Base-by-base conservation (phyloP, 305 asterid genomes). In the Fraxinus paxiana region DNA sequence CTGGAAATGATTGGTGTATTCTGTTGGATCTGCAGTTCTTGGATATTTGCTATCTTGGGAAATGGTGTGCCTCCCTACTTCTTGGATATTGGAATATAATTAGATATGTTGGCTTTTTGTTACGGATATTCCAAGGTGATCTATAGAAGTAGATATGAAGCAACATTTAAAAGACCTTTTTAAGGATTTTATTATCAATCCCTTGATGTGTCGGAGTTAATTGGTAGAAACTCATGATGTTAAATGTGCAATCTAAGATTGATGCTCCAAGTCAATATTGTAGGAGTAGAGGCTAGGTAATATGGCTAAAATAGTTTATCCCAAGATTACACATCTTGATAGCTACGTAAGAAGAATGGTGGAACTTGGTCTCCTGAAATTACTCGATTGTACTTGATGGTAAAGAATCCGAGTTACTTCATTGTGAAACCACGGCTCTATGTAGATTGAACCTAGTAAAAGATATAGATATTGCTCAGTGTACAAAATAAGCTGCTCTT, bases 141-240 rank as follows among this genome's bases (percentile, higher is more conserved):
- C 73, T 28, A 28, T 28, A 67, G 3, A 26, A 67, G 73, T 24
- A 63, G 34, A 63, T 24, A 7, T 63, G 72, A 63, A 63, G 72
- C 9, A 67, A 26, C 20, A 26, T 7, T 67, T 28, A 31, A 59
- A 59, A 6, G 31, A 20, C 70, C 15, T 18, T 59, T 8, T 6
- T 59, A 2, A 67, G 35, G 18, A 26, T 67, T 26, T 1, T 1
- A 28, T 1, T 3, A 28, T 10, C 5, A 67, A 7, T 22, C 38
- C 37, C 7, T 26, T 67, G 38, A 13, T 26, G 37, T 67, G 26
- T 4, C 4, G 15, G 73, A 71, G 73, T 71, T 26, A 79, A 28
- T 63, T 51, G 20, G n/a, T 38, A 51, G 82, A 28, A 48, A 15
- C 59, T 37, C 33, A 9, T 69, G 77, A 54, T 65, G 80, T 80